Evolutionary conservation across 1,284 basidiomycete genomes (phyloP).

Genomic region (Grifola frondosa): DNA sequence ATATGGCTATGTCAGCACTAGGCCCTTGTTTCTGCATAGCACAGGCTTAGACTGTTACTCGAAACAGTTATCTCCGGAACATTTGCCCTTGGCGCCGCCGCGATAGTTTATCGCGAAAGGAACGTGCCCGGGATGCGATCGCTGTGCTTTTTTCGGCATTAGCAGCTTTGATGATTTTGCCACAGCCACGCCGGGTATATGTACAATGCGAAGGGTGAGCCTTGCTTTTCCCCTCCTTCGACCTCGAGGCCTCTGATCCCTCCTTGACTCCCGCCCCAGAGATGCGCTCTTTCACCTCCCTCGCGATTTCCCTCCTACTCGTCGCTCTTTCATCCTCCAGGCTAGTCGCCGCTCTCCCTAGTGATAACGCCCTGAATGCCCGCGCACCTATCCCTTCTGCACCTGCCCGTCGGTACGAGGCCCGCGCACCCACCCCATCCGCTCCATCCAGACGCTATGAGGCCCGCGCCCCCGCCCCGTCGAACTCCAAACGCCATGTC

Average conservation of each 20-base stretch:
- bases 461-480: constrained; percentile 5
- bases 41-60: no score
- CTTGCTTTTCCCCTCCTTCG: not conserved
- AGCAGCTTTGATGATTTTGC: no score
- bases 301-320: constrained; percentile 9
- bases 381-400: constrained; percentile 6
- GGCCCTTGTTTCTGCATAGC: no score
- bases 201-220: no score
- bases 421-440: constrained; percentile 11
- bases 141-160: no score
- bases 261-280: not conserved
- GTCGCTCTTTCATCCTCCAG: constrained; percentile 7
- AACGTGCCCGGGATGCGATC: no score
- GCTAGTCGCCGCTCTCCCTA: constrained; percentile 5
- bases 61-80: no score
- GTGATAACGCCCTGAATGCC: not conserved
- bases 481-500: constrained; percentile 5
- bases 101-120: no score
- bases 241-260: not conserved
- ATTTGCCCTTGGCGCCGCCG: no score
- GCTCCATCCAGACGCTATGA: not conserved
- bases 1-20: no score
- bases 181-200: no score
- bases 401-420: no score
- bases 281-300: constrained; percentile 13